Conservation (phyloP, 345 rosid genomes). For the Sisymbrium irio region DNA sequence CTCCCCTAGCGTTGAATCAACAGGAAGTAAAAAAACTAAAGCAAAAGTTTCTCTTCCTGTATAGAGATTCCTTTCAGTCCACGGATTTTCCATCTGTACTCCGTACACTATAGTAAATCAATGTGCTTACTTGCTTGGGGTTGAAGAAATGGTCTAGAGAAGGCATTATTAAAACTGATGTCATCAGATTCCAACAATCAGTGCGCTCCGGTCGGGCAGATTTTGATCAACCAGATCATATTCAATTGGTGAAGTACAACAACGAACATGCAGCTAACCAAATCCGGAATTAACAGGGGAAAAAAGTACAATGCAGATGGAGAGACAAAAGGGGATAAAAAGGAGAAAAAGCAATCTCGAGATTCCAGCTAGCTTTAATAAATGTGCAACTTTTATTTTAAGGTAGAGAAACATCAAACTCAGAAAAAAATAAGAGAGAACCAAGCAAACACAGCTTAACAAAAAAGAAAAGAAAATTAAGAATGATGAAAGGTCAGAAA, state of each 20-base stretch:
- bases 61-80: neutral
- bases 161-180: neutral
- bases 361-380: slow-evolving; percentile 8
- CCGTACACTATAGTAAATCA: neutral
- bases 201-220: neutral
- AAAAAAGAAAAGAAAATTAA: neutral
- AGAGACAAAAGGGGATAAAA: neutral
- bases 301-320: slow-evolving; percentile 18
- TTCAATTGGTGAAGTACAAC: neutral
- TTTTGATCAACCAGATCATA: neutral
- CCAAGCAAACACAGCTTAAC: neutral
- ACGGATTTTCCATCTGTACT: neutral
- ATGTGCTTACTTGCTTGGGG: slow-evolving; percentile 27
- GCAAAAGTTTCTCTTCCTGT: neutral
- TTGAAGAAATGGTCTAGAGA: slow-evolving; percentile 11
- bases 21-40: neutral
- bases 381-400: slow-evolving; percentile 4
- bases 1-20: neutral
- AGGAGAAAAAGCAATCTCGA: slow-evolving; percentile 20
- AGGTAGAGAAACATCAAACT: slow-evolving; percentile 6
- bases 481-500: slow-evolving; percentile 8
- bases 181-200: neutral
- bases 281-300: neutral
- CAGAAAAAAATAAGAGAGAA: neutral
- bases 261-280: slow-evolving; percentile 14